Evolutionary conservation across 257 asterid genomes (phyloP), one percentile per base, ranked within the genome.

Genomic region (Fraxinus anomala): DNA sequence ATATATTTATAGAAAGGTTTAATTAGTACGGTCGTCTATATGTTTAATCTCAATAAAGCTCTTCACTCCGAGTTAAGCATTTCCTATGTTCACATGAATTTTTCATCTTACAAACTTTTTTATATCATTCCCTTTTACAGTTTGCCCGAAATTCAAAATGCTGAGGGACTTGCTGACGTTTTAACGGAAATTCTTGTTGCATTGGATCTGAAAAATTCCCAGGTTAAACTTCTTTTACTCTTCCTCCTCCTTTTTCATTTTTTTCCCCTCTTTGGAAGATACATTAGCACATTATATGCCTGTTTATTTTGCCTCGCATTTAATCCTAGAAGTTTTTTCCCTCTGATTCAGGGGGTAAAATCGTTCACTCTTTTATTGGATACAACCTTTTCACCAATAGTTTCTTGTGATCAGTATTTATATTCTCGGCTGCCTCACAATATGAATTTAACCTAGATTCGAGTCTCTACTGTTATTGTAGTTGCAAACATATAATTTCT

Each of bases 121-220:
- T 30, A 69, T 39, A 39, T 39, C 2, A 39, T 9, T 39, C 11
- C 1, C 5, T 40, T 72, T 21, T 81, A 74, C 84, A 94, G 98
- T 84, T 83, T 87, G 92, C 78, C 89, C 14, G 98, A 95, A 89
- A 88, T 95, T 66, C 96, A 87, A 85, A 95, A 78, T 83, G 99
- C 97, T 26, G 92, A 87, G 83, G 99, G 99, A 73, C 69, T 91
- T 77, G 86, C 90, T 19, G 98, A 91, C 68, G 91, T 95, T 70
- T 84, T 95, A 72, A 83, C 82, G 87, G 99, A 95, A 83, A 93
- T 95, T 93, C 86, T 95, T 42, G 76, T 84, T 84, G 99, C 96
- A 75, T 85, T 95, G 87, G 96, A 83, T 83, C 94, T 92, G 24
- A 89, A 86, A 42, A 89, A 83, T 80, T 91, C 88, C 54, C 96